phyloP scores from a whole-genome alignment of 2,329 filamentous ascomycete species.

The Eutypa lata region DNA sequence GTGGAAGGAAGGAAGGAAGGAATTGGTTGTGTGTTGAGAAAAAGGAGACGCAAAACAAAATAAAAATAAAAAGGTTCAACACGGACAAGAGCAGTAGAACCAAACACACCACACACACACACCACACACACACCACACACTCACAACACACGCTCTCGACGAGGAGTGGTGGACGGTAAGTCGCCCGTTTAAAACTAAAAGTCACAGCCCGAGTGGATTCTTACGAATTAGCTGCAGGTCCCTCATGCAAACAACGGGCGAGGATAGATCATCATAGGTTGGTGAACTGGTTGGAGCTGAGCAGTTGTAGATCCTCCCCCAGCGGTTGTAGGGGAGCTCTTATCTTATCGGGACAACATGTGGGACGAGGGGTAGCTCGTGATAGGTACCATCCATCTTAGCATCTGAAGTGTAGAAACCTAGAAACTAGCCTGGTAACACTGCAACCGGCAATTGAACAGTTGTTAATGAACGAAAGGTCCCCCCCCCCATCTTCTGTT shows the following conservation, averaged over 20 bases:
- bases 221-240: background rate
- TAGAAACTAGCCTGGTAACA: no score
- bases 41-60: conserved; percentile 9
- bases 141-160: background rate
- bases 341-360: conserved; percentile 24
- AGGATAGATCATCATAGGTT: background rate
- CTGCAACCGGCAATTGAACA: no score
- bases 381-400: no score
- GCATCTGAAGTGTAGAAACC: no score
- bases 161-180: background rate
- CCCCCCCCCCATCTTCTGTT: no score
- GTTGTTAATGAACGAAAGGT: no score
- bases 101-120: no score
- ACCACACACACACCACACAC: no score
- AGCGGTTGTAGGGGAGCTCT: conserved; percentile 5
- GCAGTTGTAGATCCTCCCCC: no score
- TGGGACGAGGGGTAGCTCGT: conserved; percentile 8
- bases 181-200: no score
- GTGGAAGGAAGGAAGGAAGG: conserved; percentile 7
- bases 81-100: no score
- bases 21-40: conserved; percentile 10
- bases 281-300: background rate
- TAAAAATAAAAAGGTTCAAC: background rate
- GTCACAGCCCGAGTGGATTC: background rate
- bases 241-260: background rate